Base-by-base conservation (phyloP, 768 basidiomycete genomes). In the Naganishia antarctica region DNA sequence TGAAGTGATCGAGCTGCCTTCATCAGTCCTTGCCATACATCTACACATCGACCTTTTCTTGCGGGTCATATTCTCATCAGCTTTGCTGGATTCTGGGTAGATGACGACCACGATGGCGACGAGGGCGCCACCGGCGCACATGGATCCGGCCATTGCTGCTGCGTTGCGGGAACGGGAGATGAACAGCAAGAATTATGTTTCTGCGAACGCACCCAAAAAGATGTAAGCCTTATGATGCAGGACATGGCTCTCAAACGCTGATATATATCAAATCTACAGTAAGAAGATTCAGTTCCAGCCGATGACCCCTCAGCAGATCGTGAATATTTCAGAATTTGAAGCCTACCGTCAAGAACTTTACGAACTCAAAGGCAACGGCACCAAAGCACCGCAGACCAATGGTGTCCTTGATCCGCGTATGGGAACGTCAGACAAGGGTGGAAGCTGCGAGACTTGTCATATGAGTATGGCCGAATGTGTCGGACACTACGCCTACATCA, bases 401-500 rank as follows among this genome's bases (percentile, higher is more conserved):
- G 94, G 96, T 53, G 91, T 97, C 0, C 82, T 99, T 18, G 96
- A 99, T 78, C 82, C 89, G 37, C 84, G 96, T 69, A 82, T 98
- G 93, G 96, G 96, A 45, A 94, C 92, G 4, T 90, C 90, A 43
- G 92, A 96, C 75, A 98, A 98, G 81, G 84, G 82, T 64, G 84
- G 88, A 28, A 88, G 86, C 73, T 99, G 96, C 78, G 90, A 93
- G 78, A 99, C 96, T 0, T 99, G 96, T 72, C 91, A 91, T 8
- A 84, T 91, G 67, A 86, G 84, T 18, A 86, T 90, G 29, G 89
- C 91, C 2, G 91, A 96, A 66, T 99, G 96, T 74, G 93, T 96
- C 25, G 96, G 96, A 0, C 96, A 99, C 78, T 98, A 96, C 76
- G 93, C 93, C 4, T 98, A 98, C 79, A 97, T 99, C 80, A 97